phyloP scores from a whole-genome alignment of 345 rosid genomes.

The Populus euphratica region DNA sequence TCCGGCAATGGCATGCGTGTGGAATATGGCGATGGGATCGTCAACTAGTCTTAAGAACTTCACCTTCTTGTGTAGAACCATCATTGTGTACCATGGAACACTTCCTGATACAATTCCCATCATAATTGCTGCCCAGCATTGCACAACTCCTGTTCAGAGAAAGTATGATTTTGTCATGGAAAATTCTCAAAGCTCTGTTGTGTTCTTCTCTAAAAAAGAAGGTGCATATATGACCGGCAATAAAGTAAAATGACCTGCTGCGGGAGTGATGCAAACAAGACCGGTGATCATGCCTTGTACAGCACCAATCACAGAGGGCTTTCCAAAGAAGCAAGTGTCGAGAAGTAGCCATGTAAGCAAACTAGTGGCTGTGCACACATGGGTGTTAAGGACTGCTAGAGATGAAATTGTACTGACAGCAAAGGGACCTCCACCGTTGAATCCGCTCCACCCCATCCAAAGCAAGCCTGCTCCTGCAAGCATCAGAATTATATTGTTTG shows the following conservation, averaged over 20 bases:
- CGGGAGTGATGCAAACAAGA: slow-evolving; percentile 53
- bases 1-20: slow-evolving; percentile 51
- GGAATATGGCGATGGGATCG: slow-evolving; percentile 44
- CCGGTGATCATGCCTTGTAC: slow-evolving; percentile 54
- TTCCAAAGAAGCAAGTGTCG: slow-evolving; percentile 28
- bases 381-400: slow-evolving; percentile 54
- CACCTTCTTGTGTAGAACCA: slow-evolving; percentile 34
- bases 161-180: background rate
- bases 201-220: too few species aligned
- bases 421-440: slow-evolving; percentile 50
- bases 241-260: slow-evolving; percentile 24
- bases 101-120: slow-evolving; percentile 43
- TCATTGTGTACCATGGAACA: slow-evolving; percentile 52
- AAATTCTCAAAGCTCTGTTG: too few species aligned
- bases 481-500: slow-evolving; percentile 47
- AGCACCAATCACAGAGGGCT: slow-evolving; percentile 42
- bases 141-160: slow-evolving; percentile 37
- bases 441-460: slow-evolving; percentile 66
- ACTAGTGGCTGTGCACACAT: slow-evolving; percentile 45
- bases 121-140: slow-evolving; percentile 47
- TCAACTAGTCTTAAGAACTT: slow-evolving; percentile 26
- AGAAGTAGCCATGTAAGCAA: slow-evolving; percentile 46
- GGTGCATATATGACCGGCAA: too few species aligned
- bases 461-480: slow-evolving; percentile 55
- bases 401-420: slow-evolving; percentile 33